Percentiles rank a stretch among this genome's conserved stretches.
These are phyloP conservation scores for Leucosporidium scottii DNA, from an alignment of 768 basidiomycete species.

Conservation along the genomic window DNA sequence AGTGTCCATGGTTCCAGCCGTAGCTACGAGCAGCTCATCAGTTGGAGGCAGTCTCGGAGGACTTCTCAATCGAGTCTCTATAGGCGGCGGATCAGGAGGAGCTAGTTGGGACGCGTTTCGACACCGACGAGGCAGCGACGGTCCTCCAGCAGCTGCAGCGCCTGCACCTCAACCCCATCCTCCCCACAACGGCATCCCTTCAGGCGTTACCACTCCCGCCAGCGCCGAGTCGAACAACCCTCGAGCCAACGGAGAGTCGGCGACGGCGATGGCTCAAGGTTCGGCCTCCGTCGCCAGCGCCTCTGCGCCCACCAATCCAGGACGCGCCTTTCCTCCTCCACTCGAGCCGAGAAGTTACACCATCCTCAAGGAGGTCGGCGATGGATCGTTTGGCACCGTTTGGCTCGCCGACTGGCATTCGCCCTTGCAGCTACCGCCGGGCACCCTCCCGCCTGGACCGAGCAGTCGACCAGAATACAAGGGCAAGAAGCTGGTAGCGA, in stretches of 20 bases:
- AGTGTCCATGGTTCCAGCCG: slow-evolving; percentile 3
- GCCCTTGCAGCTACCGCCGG: slow-evolving; percentile 49
- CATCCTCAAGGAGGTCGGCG: slow-evolving; percentile 90
- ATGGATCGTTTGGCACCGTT: slow-evolving; percentile 88
- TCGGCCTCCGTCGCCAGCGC: background rate
- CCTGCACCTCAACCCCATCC: background rate
- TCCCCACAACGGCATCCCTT: background rate
- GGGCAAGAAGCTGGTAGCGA: slow-evolving; percentile 87
- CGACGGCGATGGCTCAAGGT: background rate
- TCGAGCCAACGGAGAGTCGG: background rate
- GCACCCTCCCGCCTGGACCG: slow-evolving; percentile 36
- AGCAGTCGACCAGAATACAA: slow-evolving; percentile 71
- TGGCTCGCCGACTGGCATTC: slow-evolving; percentile 99
- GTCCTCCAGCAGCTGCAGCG: background rate
- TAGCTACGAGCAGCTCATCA: background rate
- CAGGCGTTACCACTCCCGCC: background rate
- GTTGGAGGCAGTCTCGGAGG: too few species aligned
- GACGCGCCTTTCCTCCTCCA: slow-evolving; percentile 23
- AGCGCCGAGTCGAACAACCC: background rate
- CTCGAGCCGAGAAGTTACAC: slow-evolving; percentile 53
- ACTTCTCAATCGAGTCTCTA: slow-evolving; percentile 13
- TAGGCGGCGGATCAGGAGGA: slow-evolving; percentile 1
- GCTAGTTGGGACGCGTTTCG: background rate
- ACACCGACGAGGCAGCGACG: background rate
- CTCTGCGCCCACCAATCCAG: background rate